Evolutionary conservation across 2,329 filamentous ascomycete genomes (phyloP), one percentile per base, ranked within the genome.

Genomic region (Aspergillus pseudotamarii): DNA sequence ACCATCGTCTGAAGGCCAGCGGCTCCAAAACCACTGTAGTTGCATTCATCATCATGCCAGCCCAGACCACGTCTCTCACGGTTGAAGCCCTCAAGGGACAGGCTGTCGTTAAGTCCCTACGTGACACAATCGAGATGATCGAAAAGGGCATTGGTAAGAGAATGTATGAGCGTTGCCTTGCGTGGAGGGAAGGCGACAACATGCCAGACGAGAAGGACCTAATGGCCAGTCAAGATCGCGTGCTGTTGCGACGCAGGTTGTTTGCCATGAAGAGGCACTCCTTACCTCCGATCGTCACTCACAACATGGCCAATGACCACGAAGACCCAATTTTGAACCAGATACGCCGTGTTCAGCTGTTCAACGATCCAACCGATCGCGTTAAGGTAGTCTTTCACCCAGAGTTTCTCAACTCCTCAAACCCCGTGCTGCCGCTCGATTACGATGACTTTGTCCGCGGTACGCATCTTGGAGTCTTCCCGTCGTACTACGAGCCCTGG

Each of bases 401-500:
- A 8, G 95, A 98, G 79, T 99, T 99, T 81, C 82, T 99, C 70
- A 97, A 94, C 83, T 96, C 94, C 1, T 90, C 93, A 60, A 98
- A 97, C 81, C 94, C 95, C 0, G 94, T 99, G 2, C 85, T 99
- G 38, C 94, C 95, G 21, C 85, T 99, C 74, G 95, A 98, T 81
- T 98, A 99, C 73, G 95, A 99, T 74, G 95, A 99, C 78, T 99
- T 99, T 75, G 95, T 99, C 51, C 92, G 95, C 60, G 95, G 95
- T 68, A 98, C 94, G 46, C 94, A 99, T 79, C 82, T 99, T 75
- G 95, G 95, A 72, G 89, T 99, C 62, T 99, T 99, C 81, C 86
- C 94, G 28, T 98, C 95, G 3, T 98, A 98, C 86, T 99, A 99
- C 78, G 95, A 99, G 82, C 95, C 95, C 10, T 99, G 95, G 95